Evolutionary conservation across 1,139 yeast genomes (phyloP), one percentile per base, ranked within the genome.

Genomic region (Yamadazyma triangularis): DNA sequence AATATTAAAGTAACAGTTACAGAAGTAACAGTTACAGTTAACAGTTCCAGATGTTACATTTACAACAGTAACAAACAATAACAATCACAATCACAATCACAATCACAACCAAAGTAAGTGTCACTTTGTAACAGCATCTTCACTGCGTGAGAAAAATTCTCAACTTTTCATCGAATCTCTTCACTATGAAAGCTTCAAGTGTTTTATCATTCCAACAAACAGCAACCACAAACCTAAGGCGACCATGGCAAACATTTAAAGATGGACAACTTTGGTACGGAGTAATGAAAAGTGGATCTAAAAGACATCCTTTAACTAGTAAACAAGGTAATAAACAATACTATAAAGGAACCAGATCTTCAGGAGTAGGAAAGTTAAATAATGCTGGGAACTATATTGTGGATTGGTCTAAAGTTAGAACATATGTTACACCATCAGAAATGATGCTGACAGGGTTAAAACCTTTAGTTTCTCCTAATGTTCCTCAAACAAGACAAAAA

Each of bases 331-430:
- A 89, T 63, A 88, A 89, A 67, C 80, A 84, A 49, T 86, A 72
- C 62, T 91, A 93, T 62, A 91, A 89, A 57, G 99, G 98, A 65
- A 91, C 97, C 13, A 76, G 97, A 39, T 86, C 98, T 4, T 74
- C 95, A 2, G 96, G 97, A 58, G 77, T 87, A 40, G 99, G 99
- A 52, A 71, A 69, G 35, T 77, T 83, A 53, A 82, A 93, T 35
- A 66, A 70, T 23, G 70, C 70, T 41, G 96, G 95, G 32, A 73
- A 76, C 23, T 93, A 86, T 56, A 67, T 76, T 11, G 73, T 91
- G 42, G 73, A 86, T 61, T 91, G 95, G 87, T 59, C 63, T 25
- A 87, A 82, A 52, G 98, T 89, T 20, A 73, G 96, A 50, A 88
- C 97, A 0, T 91, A 82, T 57, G 95, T 85, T 4, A 88, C 79